Evolutionary conservation across 768 basidiomycete species (phyloP).

Genomic region (Pholiota conissans): DNA sequence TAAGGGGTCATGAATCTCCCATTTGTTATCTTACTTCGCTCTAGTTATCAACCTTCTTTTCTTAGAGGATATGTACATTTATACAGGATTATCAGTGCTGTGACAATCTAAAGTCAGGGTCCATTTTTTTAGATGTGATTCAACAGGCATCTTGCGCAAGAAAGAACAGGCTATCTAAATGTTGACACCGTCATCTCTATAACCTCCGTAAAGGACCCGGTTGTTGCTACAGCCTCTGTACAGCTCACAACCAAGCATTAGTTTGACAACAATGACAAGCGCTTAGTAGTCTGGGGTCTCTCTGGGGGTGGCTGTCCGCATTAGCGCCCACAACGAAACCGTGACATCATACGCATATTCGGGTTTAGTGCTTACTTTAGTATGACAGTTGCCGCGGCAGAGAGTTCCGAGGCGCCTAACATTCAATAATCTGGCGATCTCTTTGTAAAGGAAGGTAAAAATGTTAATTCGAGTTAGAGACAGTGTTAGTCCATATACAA

Average conservation of each 20-base stretch:
- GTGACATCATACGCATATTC: not conserved
- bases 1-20: slow-evolving; percentile 12
- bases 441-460: slow-evolving; percentile 1
- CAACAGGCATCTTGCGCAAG: too few relatives aligned
- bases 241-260: not conserved
- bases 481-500: slow-evolving; percentile 2
- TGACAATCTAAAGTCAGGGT: not conserved
- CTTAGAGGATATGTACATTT: not conserved
- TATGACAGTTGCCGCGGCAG: too few relatives aligned
- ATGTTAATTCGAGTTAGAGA: not conserved
- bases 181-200: too few relatives aligned
- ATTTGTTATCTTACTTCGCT: slow-evolving; percentile 2
- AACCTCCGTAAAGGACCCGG: too few relatives aligned
- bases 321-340: not conserved
- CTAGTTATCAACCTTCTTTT: slow-evolving; percentile 1
- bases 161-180: too few relatives aligned
- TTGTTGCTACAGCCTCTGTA: too few relatives aligned
- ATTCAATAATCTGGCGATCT: too few relatives aligned
- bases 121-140: too few relatives aligned
- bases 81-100: not conserved
- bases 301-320: not conserved
- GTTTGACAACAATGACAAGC: too few relatives aligned
- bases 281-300: too few relatives aligned
- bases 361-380: not conserved
- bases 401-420: too few relatives aligned